phyloP scores from a whole-genome alignment of 805 yeast genomes.

The Peterozyma toletana region DNA sequence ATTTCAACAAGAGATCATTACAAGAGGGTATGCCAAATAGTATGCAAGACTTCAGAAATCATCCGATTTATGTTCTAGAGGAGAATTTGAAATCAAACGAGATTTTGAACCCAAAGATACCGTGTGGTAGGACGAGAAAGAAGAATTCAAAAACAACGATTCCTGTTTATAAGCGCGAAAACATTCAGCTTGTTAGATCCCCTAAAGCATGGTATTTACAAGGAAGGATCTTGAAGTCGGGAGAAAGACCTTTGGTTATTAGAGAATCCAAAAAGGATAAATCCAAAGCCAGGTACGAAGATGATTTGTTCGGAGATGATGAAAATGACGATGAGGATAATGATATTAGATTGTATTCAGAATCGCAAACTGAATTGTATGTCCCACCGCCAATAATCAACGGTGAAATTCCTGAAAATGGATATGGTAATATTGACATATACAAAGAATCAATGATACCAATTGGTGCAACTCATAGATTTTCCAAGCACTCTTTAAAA shows the following conservation, averaged over 20 bases:
- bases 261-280: slow-evolving; percentile 20
- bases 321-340: slow-evolving; percentile 47
- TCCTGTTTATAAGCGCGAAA: slow-evolving; percentile 61
- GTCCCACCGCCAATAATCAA: slow-evolving; percentile 57
- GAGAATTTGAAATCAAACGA: slow-evolving; percentile 69
- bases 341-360: slow-evolving; percentile 57
- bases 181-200: slow-evolving; percentile 57
- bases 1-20: slow-evolving; percentile 52
- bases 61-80: slow-evolving; percentile 80
- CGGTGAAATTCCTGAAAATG: slow-evolving; percentile 69
- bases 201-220: slow-evolving; percentile 82
- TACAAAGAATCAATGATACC: slow-evolving; percentile 82
- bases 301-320: slow-evolving; percentile 20
- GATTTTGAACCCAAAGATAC: slow-evolving; percentile 56
- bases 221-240: slow-evolving; percentile 70
- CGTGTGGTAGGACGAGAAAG: slow-evolving; percentile 66
- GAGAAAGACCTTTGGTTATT: slow-evolving; percentile 56
- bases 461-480: slow-evolving; percentile 58
- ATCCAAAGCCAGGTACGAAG: slow-evolving; percentile 15
- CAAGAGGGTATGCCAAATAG: slow-evolving; percentile 86
- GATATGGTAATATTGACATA: slow-evolving; percentile 78
- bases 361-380: slow-evolving; percentile 68
- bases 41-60: slow-evolving; percentile 75
- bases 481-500: slow-evolving; percentile 43
- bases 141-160: slow-evolving; percentile 32